Conservation (phyloP, 768 basidiomycete species). For the Agaricus sinodeliciosus region DNA sequence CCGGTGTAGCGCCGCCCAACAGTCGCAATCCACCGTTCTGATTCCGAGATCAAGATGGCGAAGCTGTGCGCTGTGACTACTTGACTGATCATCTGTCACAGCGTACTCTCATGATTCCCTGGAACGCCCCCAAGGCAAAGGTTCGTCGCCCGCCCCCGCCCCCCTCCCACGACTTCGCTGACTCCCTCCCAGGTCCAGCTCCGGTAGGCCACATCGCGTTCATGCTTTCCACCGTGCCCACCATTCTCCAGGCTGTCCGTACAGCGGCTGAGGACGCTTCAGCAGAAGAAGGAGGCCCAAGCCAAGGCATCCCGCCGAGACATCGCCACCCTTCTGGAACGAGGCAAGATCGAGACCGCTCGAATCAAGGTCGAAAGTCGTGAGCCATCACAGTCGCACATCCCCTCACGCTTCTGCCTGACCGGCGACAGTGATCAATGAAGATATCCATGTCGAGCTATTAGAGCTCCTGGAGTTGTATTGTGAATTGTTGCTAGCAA, state of each 20-base stretch:
- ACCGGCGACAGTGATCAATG: constrained; percentile 58
- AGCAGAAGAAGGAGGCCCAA: constrained; percentile 91
- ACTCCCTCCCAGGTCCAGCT: constrained; percentile 31
- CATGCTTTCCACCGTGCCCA: background rate
- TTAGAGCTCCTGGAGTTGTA: constrained; percentile 92
- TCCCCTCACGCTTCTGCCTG: constrained; percentile 7
- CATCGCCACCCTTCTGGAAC: constrained; percentile 74
- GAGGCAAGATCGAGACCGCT: constrained; percentile 78
- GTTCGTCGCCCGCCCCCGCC: constrained; percentile 9
- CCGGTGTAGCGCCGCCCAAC: background rate
- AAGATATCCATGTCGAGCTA: constrained; percentile 81
- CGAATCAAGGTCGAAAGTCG: constrained; percentile 80
- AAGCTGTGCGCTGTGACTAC: background rate
- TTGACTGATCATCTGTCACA: background rate
- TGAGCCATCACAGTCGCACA: constrained; percentile 29
- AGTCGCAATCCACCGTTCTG: background rate
- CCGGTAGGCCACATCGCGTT: constrained; percentile 23
- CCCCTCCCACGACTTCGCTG: background rate
- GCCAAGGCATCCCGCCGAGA: constrained; percentile 65
- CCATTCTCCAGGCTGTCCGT: constrained; percentile 58
- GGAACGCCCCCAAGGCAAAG: constrained; percentile 50
- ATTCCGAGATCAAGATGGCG: background rate
- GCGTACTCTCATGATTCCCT: constrained; percentile 34
- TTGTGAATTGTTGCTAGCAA: constrained; percentile 86
- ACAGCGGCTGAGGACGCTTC: constrained; percentile 76